These are phyloP conservation scores for Phytophthora sp. DNA, from an alignment of 352 stramenopile genomes.

Conservation along the genomic window DNA sequence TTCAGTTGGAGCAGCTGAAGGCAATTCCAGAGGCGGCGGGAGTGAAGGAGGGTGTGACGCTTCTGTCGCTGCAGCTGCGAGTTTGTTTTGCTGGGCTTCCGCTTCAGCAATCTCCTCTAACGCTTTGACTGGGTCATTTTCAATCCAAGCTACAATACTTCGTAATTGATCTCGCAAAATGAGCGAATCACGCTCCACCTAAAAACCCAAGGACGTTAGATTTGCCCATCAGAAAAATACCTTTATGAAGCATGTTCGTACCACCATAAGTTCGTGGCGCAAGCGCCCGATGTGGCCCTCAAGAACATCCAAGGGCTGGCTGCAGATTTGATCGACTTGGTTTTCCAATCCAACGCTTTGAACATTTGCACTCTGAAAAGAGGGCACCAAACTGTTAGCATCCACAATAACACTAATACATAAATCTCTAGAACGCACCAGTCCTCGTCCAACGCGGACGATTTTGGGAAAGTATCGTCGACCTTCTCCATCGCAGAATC, in stretches of 20 bases:
- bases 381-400: neutral
- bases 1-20: constrained; percentile 2
- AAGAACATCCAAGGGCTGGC: constrained; percentile 73
- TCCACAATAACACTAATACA: no score
- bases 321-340: constrained; percentile 86
- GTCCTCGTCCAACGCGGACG: constrained; percentile 89
- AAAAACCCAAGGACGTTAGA: neutral
- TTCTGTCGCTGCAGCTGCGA: neutral
- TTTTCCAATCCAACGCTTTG: constrained; percentile 83
- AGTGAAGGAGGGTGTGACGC: constrained; percentile 16
- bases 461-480: constrained; percentile 95
- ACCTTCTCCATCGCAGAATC: constrained; percentile 95
- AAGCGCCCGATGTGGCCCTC: constrained; percentile 67
- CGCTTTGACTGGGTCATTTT: constrained; percentile 56
- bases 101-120: constrained; percentile 49
- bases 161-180: constrained; percentile 70
- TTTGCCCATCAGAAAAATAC: neutral
- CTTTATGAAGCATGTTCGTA: constrained; percentile 32
- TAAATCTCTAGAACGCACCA: no score
- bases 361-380: constrained; percentile 69
- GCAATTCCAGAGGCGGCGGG: constrained; percentile 27
- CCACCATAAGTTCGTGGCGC: constrained; percentile 53
- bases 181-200: constrained; percentile 83
- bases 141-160: constrained; percentile 74
- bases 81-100: constrained; percentile 23